phyloP scores from a whole-genome alignment of 805 yeast genomes.

The Cyberlindnera petersonii region DNA sequence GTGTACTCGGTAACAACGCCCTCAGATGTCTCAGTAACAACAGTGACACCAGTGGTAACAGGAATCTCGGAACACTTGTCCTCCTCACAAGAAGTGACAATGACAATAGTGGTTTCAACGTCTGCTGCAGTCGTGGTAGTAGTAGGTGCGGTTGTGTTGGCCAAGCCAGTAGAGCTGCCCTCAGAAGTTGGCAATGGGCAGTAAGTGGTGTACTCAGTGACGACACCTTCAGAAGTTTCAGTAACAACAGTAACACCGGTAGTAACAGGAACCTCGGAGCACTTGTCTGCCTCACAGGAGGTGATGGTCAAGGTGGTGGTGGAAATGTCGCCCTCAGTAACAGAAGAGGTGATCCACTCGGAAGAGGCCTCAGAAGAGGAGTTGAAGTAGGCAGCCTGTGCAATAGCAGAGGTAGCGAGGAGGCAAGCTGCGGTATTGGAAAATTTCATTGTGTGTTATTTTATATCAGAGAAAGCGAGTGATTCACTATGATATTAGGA shows the following conservation, averaged over 20 bases:
- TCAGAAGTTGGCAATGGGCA: slow-evolving; percentile 19
- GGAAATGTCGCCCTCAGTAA: slow-evolving; percentile 21
- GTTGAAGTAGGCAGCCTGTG: slow-evolving; percentile 3
- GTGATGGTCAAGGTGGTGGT: slow-evolving; percentile 24
- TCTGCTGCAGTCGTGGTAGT: slow-evolving; percentile 27
- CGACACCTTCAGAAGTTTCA: slow-evolving; percentile 25
- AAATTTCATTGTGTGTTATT: too few relatives aligned
- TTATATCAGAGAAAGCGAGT: too few relatives aligned
- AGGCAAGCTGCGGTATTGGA: background rate
- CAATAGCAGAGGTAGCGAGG: background rate
- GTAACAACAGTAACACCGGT: slow-evolving; percentile 31
- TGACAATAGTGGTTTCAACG: slow-evolving; percentile 10
- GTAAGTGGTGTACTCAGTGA: slow-evolving; percentile 22
- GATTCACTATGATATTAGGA: too few relatives aligned
- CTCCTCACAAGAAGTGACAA: slow-evolving; percentile 22
- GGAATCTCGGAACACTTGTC: slow-evolving; percentile 17
- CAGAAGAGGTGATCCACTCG: slow-evolving; percentile 25
- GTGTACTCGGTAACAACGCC: slow-evolving; percentile 20
- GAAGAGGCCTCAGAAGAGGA: slow-evolving; percentile 8
- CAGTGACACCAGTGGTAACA: slow-evolving; percentile 29
- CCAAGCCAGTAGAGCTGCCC: too few relatives aligned
- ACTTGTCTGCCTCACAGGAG: slow-evolving; percentile 10
- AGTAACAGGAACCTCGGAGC: slow-evolving; percentile 20
- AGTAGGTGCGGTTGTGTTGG: too few relatives aligned
- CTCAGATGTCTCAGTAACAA: slow-evolving; percentile 29